A percentile compares a stretch with the other conserved stretches of the same genome.
These are phyloP conservation scores for Colletotrichum sidae DNA, from an alignment of 2,329 filamentous ascomycete species.

Conservation along the genomic window DNA sequence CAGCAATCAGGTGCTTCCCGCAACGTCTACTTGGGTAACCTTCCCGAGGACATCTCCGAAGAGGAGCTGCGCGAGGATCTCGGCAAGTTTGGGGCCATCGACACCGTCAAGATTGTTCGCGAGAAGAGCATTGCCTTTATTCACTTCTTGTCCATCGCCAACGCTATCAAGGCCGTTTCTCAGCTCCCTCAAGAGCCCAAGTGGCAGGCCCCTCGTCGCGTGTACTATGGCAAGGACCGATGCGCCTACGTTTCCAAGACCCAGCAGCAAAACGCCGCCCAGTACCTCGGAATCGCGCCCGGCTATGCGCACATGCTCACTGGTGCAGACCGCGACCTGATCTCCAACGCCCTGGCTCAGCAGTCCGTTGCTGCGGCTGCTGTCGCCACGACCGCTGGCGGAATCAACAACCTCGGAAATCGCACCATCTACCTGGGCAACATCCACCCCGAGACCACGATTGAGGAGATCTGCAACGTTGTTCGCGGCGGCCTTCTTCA, in stretches of 20 bases:
- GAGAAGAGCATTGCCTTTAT: conserved; percentile 99
- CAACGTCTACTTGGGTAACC: conserved; percentile 95
- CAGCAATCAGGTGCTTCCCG: conserved; percentile 97
- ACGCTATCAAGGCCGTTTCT: conserved; percentile 97
- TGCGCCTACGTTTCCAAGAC: conserved; percentile 99
- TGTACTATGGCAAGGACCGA: conserved; percentile 98
- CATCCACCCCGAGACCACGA: conserved; percentile 98
- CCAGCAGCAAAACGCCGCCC: conserved; percentile 98
- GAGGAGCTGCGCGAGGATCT: conserved; percentile 95
- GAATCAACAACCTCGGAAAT: conserved; percentile 97
- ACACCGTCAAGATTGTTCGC: conserved; percentile 96
- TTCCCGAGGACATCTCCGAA: conserved; percentile 89
- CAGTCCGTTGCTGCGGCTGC: conserved; percentile 97
- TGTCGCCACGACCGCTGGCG: conserved; percentile 94
- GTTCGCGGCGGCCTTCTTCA: conserved; percentile 95
- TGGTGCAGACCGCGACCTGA: conserved; percentile 93
- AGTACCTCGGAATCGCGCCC: conserved; percentile 96
- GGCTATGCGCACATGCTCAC: conserved; percentile 97
- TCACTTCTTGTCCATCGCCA: conserved; percentile 96
- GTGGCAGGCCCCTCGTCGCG: conserved; percentile 94
- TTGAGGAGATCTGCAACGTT: conserved; percentile 99
- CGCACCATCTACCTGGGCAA: conserved; percentile 98
- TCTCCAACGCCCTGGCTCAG: conserved; percentile 95
- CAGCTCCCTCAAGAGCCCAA: conserved; percentile 96
- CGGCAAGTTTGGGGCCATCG: conserved; percentile 95